Conservation (phyloP, 345 rosid species). For the Euphorbia tirucalli region DNA sequence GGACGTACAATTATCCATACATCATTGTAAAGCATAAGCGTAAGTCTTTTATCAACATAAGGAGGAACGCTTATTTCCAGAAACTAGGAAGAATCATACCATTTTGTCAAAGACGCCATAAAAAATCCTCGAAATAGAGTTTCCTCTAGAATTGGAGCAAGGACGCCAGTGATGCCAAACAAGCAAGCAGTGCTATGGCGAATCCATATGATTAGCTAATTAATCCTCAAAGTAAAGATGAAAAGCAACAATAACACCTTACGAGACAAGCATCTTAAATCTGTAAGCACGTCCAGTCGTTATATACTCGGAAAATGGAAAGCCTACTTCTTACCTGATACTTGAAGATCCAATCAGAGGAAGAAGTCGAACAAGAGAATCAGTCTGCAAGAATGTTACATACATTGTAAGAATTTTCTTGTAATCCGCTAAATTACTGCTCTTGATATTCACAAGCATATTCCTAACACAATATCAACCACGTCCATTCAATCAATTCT, state of each 20-base stretch:
- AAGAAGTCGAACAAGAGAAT: constrained; percentile 64
- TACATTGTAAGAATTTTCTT: background rate
- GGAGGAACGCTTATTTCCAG: constrained; percentile 4
- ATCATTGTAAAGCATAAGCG: background rate
- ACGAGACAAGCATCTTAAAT: background rate
- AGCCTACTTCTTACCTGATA: constrained; percentile 41
- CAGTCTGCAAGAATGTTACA: constrained; percentile 46
- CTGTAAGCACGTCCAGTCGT: background rate
- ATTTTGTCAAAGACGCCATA: constrained; percentile 88
- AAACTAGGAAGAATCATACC: constrained; percentile 41
- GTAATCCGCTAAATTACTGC: too few relatives aligned
- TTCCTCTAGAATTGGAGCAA: constrained; percentile 96
- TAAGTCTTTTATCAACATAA: background rate
- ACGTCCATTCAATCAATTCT: background rate
- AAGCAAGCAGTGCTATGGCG: constrained; percentile 76
- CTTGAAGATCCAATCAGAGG: constrained; percentile 70
- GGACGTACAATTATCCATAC: background rate
- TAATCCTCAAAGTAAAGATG: background rate
- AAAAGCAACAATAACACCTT: background rate
- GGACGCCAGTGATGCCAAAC: constrained; percentile 78
- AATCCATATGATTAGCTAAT: constrained; percentile 11
- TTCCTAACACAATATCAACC: constrained; percentile 1
- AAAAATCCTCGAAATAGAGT: constrained; percentile 93
- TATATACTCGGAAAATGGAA: background rate
- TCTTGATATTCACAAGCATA: constrained; percentile 8